These are phyloP conservation scores for Heterobasidion annosum DNA, from an alignment of 1,284 basidiomycete species.

Conservation along the genomic window DNA sequence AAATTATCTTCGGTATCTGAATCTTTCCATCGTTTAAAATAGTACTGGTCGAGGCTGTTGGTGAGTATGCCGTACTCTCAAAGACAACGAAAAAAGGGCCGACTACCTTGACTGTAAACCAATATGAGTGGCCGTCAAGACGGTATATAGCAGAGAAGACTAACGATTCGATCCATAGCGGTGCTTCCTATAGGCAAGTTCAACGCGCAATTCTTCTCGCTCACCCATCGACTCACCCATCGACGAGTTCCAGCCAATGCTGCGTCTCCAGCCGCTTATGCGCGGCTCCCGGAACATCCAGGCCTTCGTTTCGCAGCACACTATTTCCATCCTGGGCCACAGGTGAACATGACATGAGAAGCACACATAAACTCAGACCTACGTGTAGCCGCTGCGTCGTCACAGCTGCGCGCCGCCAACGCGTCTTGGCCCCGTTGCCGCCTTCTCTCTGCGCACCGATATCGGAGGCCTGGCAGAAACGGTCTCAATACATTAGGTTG, in stretches of 20 bases:
- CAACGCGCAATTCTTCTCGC: background rate
- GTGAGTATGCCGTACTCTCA: no score
- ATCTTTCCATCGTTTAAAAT: constrained; percentile 54
- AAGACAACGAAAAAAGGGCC: background rate
- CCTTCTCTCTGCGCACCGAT: constrained; percentile 28
- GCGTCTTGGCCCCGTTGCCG: constrained; percentile 30
- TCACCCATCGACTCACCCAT: constrained; percentile 29
- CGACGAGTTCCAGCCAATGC: constrained; percentile 61
- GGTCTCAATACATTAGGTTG: background rate
- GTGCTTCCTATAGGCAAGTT: constrained; percentile 38
- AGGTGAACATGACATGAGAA: background rate
- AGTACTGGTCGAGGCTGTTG: constrained; percentile 37
- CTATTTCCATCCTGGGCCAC: constrained; percentile 25
- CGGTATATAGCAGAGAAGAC: background rate
- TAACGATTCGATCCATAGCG: constrained; percentile 59
- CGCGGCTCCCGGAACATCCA: constrained; percentile 20
- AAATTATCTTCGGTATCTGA: constrained; percentile 63
- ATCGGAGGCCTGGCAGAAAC: constrained; percentile 25
- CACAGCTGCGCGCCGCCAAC: constrained; percentile 39
- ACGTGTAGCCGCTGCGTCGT: constrained; percentile 28
- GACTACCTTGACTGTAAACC: constrained; percentile 25
- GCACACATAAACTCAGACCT: background rate
- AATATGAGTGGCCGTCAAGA: constrained; percentile 12
- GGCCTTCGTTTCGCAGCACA: constrained; percentile 22
- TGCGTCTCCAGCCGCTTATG: constrained; percentile 47